Percentiles rank a stretch among this genome's conserved stretches.
These are phyloP conservation scores for Pichia nakasei DNA, from an alignment of 805 yeast genomes.

Conservation along the genomic window DNA sequence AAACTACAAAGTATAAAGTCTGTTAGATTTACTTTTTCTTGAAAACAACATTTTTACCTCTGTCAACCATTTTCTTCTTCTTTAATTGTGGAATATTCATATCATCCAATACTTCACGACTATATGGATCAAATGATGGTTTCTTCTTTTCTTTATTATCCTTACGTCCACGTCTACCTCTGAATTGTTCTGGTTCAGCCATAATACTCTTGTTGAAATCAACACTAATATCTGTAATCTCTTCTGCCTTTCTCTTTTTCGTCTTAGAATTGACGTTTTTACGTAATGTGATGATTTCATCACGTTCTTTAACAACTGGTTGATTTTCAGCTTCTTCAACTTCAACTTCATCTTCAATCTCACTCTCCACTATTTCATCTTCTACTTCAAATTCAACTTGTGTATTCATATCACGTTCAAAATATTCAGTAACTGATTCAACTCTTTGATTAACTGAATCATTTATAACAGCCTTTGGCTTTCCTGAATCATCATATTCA, in stretches of 20 bases:
- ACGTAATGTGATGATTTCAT: constrained; percentile 26
- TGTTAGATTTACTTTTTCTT: constrained; percentile 13
- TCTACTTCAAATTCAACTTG: constrained; percentile 12
- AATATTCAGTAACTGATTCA: constrained; percentile 10
- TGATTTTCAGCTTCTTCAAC: constrained; percentile 9
- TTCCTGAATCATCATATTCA: constrained; percentile 15
- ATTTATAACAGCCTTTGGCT: constrained; percentile 6
- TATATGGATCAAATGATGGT: constrained; percentile 52
- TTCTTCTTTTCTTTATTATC: constrained; percentile 22
- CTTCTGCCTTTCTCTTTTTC: constrained; percentile 12
- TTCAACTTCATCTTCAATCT: constrained; percentile 4
- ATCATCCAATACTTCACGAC: constrained; percentile 19
- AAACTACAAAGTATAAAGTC: no score
- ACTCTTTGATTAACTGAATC: constrained; percentile 14
- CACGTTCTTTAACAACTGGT: constrained; percentile 9
- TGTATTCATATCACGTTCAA: constrained; percentile 10
- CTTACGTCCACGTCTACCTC: constrained; percentile 11
- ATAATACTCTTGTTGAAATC: constrained; percentile 22
- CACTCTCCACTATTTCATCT: constrained; percentile 13
- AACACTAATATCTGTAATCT: constrained; percentile 17
- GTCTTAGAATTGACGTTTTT: constrained; percentile 11
- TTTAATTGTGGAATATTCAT: constrained; percentile 18
- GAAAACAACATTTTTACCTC: constrained; percentile 23
- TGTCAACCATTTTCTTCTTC: constrained; percentile 20
- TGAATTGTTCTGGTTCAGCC: constrained; percentile 4